A percentile compares a stretch with the other conserved stretches of the same genome.
phyloP scores from a whole-genome alignment of 2,329 filamentous ascomycete genomes.

The Colletotrichum sp. region DNA sequence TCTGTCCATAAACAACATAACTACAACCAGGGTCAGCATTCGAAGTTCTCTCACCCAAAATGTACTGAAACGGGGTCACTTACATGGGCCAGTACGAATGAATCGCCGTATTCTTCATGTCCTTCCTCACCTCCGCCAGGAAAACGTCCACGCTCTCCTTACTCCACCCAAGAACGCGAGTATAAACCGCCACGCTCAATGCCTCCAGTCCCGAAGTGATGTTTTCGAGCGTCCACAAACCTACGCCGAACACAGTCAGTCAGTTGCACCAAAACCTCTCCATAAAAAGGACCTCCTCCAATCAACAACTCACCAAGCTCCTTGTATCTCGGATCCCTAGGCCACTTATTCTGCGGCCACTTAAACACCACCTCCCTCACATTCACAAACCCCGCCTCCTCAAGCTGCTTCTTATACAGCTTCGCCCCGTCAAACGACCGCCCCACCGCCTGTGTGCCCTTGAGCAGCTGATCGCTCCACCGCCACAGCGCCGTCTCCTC shows the following conservation, averaged over 20 bases:
- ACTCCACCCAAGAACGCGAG: slow-evolving; percentile 29
- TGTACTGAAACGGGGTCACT: too few relatives aligned
- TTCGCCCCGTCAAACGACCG: slow-evolving; percentile 31
- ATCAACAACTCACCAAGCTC: slow-evolving; percentile 38
- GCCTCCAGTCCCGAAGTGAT: slow-evolving; percentile 28
- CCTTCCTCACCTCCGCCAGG: slow-evolving; percentile 28
- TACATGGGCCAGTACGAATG: slow-evolving; percentile 26
- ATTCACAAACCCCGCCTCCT: slow-evolving; percentile 54
- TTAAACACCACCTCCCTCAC: slow-evolving; percentile 48
- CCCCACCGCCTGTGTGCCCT: slow-evolving; percentile 24
- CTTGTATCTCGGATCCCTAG: slow-evolving; percentile 51
- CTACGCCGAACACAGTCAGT: neutral
- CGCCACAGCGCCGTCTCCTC: slow-evolving; percentile 1
- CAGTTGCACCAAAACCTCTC: too few relatives aligned
- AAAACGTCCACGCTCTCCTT: slow-evolving; percentile 26
- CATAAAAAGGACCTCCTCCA: neutral
- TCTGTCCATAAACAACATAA: slow-evolving; percentile 18
- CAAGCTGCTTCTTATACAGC: slow-evolving; percentile 42
- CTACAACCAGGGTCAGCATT: neutral
- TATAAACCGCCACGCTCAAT: slow-evolving; percentile 30
- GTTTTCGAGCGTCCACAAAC: slow-evolving; percentile 25
- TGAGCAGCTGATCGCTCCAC: neutral
- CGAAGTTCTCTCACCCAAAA: too few relatives aligned
- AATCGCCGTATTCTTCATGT: slow-evolving; percentile 27
- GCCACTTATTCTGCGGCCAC: slow-evolving; percentile 53